Evolutionary conservation across 805 yeast genomes (phyloP).

Genomic region (Tetrapisispora arboricola): DNA sequence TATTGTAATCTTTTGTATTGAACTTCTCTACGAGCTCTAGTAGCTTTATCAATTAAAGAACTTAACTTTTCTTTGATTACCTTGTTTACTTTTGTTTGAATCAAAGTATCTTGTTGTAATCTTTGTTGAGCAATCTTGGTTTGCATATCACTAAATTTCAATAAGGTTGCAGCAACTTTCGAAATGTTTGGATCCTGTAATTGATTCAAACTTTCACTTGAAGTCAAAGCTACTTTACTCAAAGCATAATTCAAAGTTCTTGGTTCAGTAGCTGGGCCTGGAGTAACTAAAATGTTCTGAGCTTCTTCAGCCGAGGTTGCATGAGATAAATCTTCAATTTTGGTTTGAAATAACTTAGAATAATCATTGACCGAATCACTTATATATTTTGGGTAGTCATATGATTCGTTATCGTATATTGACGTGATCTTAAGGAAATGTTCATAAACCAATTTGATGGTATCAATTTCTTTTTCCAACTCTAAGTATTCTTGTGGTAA

Average conservation of each 20-base stretch:
- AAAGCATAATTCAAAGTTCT: slow-evolving; percentile 78
- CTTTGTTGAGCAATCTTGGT: slow-evolving; percentile 73
- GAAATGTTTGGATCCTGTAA: slow-evolving; percentile 29
- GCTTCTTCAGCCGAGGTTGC: slow-evolving; percentile 66
- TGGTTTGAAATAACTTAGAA: slow-evolving; percentile 51
- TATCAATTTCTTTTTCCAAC: slow-evolving; percentile 63
- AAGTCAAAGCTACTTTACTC: slow-evolving; percentile 57
- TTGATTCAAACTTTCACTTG: slow-evolving; percentile 27
- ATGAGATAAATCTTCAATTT: slow-evolving; percentile 56
- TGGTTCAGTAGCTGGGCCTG: slow-evolving; percentile 39
- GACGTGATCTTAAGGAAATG: slow-evolving; percentile 43
- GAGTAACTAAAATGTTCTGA: slow-evolving; percentile 30
- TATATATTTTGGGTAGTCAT: slow-evolving; percentile 69
- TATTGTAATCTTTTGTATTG: slow-evolving; percentile 69
- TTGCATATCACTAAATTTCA: slow-evolving; percentile 58
- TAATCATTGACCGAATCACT: slow-evolving; percentile 69
- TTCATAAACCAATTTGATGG: slow-evolving; percentile 57
- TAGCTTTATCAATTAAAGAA: slow-evolving; percentile 50
- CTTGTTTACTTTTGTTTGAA: slow-evolving; percentile 58
- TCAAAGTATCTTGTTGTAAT: slow-evolving; percentile 69
- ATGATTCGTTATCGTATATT: slow-evolving; percentile 61
- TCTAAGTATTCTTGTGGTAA: slow-evolving; percentile 73
- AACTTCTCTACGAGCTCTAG: slow-evolving; percentile 60
- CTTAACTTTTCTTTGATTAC: slow-evolving; percentile 53
- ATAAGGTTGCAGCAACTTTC: slow-evolving; percentile 51